Base-by-base conservation (phyloP, 2,329 filamentous ascomycete genomes). In the Colletotrichum lini region DNA sequence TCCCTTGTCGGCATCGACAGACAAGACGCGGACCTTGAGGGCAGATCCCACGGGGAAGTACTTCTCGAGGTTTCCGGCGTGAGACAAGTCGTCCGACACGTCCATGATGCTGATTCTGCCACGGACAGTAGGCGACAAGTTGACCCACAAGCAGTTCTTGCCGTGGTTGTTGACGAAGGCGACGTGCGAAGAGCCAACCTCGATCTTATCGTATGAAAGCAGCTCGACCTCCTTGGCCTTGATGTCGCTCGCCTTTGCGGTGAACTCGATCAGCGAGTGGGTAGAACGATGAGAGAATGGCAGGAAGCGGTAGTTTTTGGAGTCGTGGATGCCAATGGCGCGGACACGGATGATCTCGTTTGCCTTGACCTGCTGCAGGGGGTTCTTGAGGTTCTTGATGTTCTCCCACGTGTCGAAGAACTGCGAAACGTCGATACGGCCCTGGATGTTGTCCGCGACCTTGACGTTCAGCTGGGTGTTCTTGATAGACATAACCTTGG, bases 1-100 rank as follows among this genome's bases (percentile, higher is more conserved):
- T 68, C 92, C 93, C 76, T 92, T 93, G 40, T 89, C 86, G 42
- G 88, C 80, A 79, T 98, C 92, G 4, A 98, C 90, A 3, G 87
- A 86, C 65, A 93, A 91, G 23, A 98, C 94, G 35, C 91, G 91
- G 13, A 95, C 94, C 79, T 90, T 92, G 54, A 99, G 82, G 6
- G 95, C 96, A 56, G 93, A 96, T n/a, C 96, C 96, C 49, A 98
- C 81, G 0, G 96, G 96, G 81, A 97, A 98, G 81, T 94, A 93
- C 73, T 89, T 88, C 58, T 91, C 87, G 3, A 98, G 83, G 76
- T 98, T 90, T 42, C 92, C 89, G 45, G 98, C 85, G 65, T 93
- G 87, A 9, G 94, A 93, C 57, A 97, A 84, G 79, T 98, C 95
- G 76, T 98, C 94, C 0, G 94, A 95, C 10, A 96, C 90, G 78